Evolutionary conservation across 179 eudicot genomes (phyloP).

Genomic region (Silene noctiflora): DNA sequence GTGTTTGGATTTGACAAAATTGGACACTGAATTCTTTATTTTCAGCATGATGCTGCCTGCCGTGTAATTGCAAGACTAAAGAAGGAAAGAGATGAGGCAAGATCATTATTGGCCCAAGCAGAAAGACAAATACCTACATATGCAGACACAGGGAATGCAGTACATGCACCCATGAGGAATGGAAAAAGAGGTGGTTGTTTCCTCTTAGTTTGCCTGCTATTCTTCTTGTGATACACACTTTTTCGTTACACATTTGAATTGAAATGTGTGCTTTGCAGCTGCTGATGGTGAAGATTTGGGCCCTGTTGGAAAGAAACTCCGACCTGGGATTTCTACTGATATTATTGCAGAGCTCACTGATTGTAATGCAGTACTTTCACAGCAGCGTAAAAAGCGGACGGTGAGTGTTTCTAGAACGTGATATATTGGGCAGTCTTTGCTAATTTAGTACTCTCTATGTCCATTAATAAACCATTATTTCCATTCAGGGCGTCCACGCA

Average conservation of each 20-base stretch:
- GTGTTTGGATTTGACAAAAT: not conserved
- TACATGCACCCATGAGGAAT: constrained; percentile 60
- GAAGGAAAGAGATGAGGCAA: constrained; percentile 95
- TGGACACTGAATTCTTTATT: constrained; percentile 13
- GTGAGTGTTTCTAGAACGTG: constrained; percentile 26
- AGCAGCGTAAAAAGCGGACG: constrained; percentile 84
- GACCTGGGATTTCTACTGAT: constrained; percentile 68
- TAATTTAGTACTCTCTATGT: too few species aligned
- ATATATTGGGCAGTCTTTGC: too few species aligned
- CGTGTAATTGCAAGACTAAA: constrained; percentile 98
- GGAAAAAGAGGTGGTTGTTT: constrained; percentile 80
- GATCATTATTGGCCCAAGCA: constrained; percentile 70
- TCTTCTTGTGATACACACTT: not conserved
- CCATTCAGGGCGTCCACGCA: too few species aligned
- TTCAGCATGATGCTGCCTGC: constrained; percentile 99
- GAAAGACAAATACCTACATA: constrained; percentile 70
- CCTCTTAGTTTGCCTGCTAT: not conserved
- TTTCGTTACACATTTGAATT: not conserved
- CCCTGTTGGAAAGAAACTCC: constrained; percentile 57
- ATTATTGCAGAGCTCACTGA: constrained; percentile 76
- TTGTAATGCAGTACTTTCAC: constrained; percentile 86
- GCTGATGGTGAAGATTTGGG: constrained; percentile 65
- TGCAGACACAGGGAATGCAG: constrained; percentile 36
- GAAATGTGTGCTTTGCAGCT: constrained; percentile 35
- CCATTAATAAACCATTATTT: too few species aligned